Evolutionary conservation across 331 rosid species (phyloP), one percentile per base, ranked within the genome.

Genomic region (Malus hybrid): DNA sequence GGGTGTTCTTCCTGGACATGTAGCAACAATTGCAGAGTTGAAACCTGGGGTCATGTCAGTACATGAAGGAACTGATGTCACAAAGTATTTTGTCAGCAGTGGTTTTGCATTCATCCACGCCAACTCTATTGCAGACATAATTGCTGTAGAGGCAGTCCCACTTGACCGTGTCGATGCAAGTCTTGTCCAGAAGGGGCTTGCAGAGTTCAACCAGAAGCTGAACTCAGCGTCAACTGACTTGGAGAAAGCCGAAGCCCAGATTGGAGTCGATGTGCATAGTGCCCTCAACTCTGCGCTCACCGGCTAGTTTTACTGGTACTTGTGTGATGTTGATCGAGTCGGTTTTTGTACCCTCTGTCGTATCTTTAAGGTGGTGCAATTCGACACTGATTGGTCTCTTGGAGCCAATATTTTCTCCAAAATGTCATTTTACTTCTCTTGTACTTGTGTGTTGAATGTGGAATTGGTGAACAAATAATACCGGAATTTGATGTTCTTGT

Each of bases 1-100:
- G 99, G 99, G 99, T 84, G 97, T 95, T 85, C 99, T 95, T 80
- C 99, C 99, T 24, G 99, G 99, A 39, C 99, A 95, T 64, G 99
- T 95, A 66, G 86, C 97, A 30, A 95, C 99, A 75, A 95, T 95
- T 67, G 96, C 99, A 16, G 99, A 95, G 87, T 83, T 95, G 91
- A 95, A 92, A 76, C 97, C 99, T 2, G 99, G 99, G 8, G 68
- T 92, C 81, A 76, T 95, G 14, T 84, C 97, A 26, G 99, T 95
- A 42, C 99, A 92, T 11, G 97, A 88, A 64, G 99, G 96, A 64
- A 90, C 48, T 55, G 97, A 92, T 3, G 86, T 77, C 67, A 79
- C 83, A 70, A 95, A 95, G 68, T 95, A 92, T 75, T 95, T 95
- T 15, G 83, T 95, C 71, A 95, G 99, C 86, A 90, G 99, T 32